Base-by-base conservation (phyloP, 345 rosid genomes). In the Salix brachista region DNA sequence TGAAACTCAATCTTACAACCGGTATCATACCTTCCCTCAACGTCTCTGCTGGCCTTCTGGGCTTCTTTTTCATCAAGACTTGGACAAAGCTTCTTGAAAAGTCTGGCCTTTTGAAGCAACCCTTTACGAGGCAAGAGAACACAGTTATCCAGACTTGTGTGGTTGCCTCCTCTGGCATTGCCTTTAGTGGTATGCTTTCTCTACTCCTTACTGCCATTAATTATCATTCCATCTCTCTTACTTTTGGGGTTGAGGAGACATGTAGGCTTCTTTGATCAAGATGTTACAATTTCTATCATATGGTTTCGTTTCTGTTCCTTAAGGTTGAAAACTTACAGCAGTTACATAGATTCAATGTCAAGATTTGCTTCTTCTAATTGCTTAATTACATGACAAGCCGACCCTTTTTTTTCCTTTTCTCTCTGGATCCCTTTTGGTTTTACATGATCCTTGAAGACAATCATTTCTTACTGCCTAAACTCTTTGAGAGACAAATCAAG, bases 121-220 rank as follows among this genome's bases (percentile, higher is more conserved):
- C 81, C n/a, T 79, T 79, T 48, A 79, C 81, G 13, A 60, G 81
- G 13, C 81, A 79, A 58, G 77, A 78, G 73, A 78, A 78, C 34
- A 73, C 80, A 14, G 80, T 78, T 13, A 78, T 78, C 21, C 80
- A 78, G 76, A 78, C 80, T 18, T 78, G 76, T 10, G 77, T 78
- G 17, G 81, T 72, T n/a, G 81, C 81, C 12, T 67, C 81, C 52
- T 79, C 81, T 2, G 81, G 81, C 73, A 79, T 79, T 2, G 81
- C 81, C 54, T 79, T 79, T 6, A 79, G 78, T 12, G 81, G 81
- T 79, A 79, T 8, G 26, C 18, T 25, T 11, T 26, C 19, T 42
- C 14, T 11, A 23, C 64, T 3, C 4, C 28, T 46, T 14, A 14
- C 52, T 46, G 52, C 17, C 52, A 46, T 46, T 14, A 46, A 46